Evolutionary conservation across 2,329 filamentous ascomycete species (phyloP).

Genomic region (Claviceps digitariae): DNA sequence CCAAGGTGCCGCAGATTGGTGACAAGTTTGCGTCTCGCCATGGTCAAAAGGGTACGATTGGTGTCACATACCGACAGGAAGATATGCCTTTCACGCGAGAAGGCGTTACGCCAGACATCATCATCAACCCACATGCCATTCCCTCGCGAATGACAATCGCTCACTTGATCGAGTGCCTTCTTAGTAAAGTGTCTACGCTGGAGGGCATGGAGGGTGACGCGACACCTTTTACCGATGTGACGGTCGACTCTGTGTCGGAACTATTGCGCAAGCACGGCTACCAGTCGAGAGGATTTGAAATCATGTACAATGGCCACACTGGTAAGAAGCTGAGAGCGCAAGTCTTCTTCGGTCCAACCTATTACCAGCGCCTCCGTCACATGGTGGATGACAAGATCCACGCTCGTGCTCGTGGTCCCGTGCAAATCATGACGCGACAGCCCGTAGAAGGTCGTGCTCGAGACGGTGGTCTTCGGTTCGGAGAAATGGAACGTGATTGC

Average conservation of each 20-base stretch:
- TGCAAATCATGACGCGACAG: constrained; percentile 94
- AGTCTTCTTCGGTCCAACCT: constrained; percentile 93
- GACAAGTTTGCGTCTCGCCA: constrained; percentile 99
- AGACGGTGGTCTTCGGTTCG: constrained; percentile 96
- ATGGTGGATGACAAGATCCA: constrained; percentile 99
- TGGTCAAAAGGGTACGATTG: constrained; percentile 98
- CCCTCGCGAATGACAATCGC: constrained; percentile 99
- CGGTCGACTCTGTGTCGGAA: constrained; percentile 81
- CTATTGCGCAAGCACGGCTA: constrained; percentile 82
- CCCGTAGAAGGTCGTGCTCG: constrained; percentile 96
- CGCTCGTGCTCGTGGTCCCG: constrained; percentile 89
- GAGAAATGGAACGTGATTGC: constrained; percentile 99
- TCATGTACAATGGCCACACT: constrained; percentile 98
- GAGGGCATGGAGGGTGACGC: constrained; percentile 94
- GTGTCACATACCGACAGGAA: constrained; percentile 93
- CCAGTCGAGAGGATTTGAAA: constrained; percentile 92
- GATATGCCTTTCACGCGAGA: constrained; percentile 97
- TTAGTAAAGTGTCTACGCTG: constrained; percentile 89
- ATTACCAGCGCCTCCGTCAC: constrained; percentile 95
- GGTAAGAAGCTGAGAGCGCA: constrained; percentile 87
- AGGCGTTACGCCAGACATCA: constrained; percentile 84
- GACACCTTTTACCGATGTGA: constrained; percentile 95
- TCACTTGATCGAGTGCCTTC: constrained; percentile 96
- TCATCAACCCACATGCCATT: constrained; percentile 99
- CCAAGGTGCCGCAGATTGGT: constrained; percentile 95